Conservation (phyloP, 208 protist species). For the Crithidia fasciculata region DNA sequence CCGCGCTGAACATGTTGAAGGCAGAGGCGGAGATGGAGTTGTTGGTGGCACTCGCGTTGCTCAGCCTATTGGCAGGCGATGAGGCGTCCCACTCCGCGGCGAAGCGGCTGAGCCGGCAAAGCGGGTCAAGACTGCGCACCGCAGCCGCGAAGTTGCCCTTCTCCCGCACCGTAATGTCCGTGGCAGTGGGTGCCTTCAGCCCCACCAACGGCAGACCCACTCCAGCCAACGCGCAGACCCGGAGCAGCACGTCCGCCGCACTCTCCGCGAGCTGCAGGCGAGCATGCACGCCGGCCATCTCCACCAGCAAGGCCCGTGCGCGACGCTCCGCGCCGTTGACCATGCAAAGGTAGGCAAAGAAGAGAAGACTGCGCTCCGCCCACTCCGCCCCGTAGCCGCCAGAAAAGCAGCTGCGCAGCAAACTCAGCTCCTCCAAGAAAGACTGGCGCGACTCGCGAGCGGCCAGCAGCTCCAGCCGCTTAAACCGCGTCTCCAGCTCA, state of each 20-base stretch:
- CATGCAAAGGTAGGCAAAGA: slow-evolving; percentile 54
- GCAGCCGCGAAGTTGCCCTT: slow-evolving; percentile 11
- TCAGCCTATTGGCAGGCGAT: not conserved
- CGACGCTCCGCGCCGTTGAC: slow-evolving; percentile 60
- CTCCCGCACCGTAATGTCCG: slow-evolving; percentile 4
- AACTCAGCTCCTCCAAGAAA: slow-evolving; percentile 44
- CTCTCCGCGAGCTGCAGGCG: slow-evolving; percentile 25
- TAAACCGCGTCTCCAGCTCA: slow-evolving; percentile 62
- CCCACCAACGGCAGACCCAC: slow-evolving; percentile 33
- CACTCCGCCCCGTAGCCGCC: slow-evolving; percentile 33
- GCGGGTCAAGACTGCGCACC: slow-evolving; percentile 20
- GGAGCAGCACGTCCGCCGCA: slow-evolving; percentile 37
- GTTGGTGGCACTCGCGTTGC: not conserved
- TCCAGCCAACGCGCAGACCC: slow-evolving; percentile 42
- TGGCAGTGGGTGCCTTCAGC: slow-evolving; percentile 7
- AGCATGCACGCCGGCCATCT: slow-evolving; percentile 38
- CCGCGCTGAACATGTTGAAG: slow-evolving; percentile 22
- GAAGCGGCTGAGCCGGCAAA: slow-evolving; percentile 28
- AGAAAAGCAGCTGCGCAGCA: slow-evolving; percentile 30
- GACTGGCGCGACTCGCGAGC: slow-evolving; percentile 29
- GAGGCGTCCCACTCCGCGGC: slow-evolving; percentile 3
- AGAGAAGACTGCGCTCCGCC: slow-evolving; percentile 43
- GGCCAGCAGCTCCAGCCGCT: slow-evolving; percentile 39
- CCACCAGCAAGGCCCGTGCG: slow-evolving; percentile 54
- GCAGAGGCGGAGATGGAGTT: not conserved